Conservation (phyloP, 2,329 filamentous ascomycete genomes). For the Thermothelomyces thermophilus region DNA sequence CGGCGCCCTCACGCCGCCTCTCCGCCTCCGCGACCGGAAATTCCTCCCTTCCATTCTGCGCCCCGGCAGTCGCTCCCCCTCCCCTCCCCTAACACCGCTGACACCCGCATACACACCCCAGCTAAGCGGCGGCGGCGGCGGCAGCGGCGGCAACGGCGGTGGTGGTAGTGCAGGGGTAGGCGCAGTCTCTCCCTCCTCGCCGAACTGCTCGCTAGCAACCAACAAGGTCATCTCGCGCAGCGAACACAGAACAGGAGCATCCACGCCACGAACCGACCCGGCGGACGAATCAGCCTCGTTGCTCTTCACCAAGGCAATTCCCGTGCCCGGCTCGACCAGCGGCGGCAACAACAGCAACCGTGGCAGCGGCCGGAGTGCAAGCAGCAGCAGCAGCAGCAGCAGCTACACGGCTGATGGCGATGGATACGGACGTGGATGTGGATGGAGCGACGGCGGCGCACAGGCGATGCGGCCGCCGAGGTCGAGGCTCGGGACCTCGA, state of each 20-base stretch:
- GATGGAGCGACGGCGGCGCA: too few relatives aligned
- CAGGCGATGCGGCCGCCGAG: too few relatives aligned
- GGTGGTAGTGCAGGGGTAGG: conserved; percentile 3
- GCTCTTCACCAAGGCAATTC: conserved; percentile 7
- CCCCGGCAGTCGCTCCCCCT: conserved; percentile 23
- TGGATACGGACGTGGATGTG: too few relatives aligned
- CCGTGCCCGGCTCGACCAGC: conserved; percentile 13
- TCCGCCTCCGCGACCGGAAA: conserved; percentile 41
- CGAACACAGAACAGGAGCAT: conserved; percentile 15
- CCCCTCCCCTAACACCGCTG: conserved; percentile 28
- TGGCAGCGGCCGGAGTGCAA: too few relatives aligned
- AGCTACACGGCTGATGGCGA: too few relatives aligned
- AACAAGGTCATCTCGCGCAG: conserved; percentile 33
- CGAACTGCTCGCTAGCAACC: conserved; percentile 33
- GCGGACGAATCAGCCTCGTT: conserved; percentile 3
- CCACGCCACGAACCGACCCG: conserved; percentile 13
- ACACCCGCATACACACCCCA: conserved; percentile 28
- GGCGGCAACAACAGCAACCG: conserved; percentile 2
- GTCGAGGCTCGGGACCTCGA: too few relatives aligned
- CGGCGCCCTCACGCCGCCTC: conserved; percentile 38
- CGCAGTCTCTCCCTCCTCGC: conserved; percentile 32
- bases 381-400: too few relatives aligned
- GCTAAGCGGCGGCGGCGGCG: too few relatives aligned
- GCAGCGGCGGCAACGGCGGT: conserved; percentile 13
- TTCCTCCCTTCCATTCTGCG: conserved; percentile 34